phyloP scores from a whole-genome alignment of 257 asterid species.

The Solanum rostratum region DNA sequence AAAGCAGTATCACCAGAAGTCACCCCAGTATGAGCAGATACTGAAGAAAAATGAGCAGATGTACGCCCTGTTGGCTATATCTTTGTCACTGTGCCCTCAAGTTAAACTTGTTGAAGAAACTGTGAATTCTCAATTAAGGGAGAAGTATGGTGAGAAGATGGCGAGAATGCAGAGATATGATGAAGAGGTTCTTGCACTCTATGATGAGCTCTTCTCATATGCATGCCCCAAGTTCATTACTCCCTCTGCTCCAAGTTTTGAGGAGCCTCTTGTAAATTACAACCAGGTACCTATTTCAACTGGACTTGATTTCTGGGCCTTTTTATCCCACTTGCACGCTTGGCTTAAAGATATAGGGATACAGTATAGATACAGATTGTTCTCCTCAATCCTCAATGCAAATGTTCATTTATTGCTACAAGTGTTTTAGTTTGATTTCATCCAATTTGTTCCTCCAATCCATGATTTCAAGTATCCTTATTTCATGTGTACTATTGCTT shows the following conservation, averaged over 20 bases:
- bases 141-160: slow-evolving; percentile 94
- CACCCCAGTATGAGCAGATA: slow-evolving; percentile 92
- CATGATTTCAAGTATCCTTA: background rate
- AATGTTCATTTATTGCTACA: background rate
- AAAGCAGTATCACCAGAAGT: slow-evolving; percentile 91
- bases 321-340: background rate
- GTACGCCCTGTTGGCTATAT: slow-evolving; percentile 92
- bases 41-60: slow-evolving; percentile 96
- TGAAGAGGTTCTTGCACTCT: slow-evolving; percentile 74
- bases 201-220: slow-evolving; percentile 95
- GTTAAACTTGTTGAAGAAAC: slow-evolving; percentile 84
- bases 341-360: background rate
- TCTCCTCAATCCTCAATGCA: background rate
- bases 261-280: slow-evolving; percentile 96
- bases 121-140: slow-evolving; percentile 72
- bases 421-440: background rate
- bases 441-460: background rate
- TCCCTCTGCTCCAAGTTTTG: slow-evolving; percentile 88
- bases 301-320: background rate
- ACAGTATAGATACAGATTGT: background rate
- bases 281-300: slow-evolving; percentile 54
- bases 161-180: slow-evolving; percentile 77
- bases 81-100: slow-evolving; percentile 88
- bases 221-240: slow-evolving; percentile 99
- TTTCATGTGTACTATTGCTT: background rate